A percentile compares a stretch with the other conserved stretches of the same genome.
Evolutionary conservation across 176 grass and related monocot species (phyloP).

Genomic region (Oryza nivara): DNA sequence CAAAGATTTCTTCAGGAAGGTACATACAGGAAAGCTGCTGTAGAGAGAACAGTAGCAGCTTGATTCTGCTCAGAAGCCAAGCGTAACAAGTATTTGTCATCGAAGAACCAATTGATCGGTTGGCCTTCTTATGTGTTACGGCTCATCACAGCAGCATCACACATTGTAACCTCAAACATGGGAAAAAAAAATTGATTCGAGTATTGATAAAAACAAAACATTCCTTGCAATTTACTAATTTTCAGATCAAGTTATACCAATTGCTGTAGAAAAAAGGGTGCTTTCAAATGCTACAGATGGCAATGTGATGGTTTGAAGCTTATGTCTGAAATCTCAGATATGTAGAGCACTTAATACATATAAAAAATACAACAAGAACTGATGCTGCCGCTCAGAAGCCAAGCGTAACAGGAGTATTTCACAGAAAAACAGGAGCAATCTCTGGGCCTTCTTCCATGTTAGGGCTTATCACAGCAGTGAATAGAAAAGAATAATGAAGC

Average conservation of each 20-base stretch:
- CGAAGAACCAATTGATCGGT: constrained; percentile 52
- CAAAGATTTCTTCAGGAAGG: background rate
- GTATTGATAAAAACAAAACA: background rate
- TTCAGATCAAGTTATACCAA: background rate
- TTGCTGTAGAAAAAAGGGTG: background rate
- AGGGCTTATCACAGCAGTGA: background rate
- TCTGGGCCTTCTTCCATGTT: background rate
- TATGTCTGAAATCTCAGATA: background rate
- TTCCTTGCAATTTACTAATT: background rate
- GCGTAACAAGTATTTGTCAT: constrained; percentile 61
- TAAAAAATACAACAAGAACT: background rate
- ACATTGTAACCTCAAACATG: background rate
- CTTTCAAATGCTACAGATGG: background rate
- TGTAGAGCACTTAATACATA: background rate
- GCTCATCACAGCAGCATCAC: constrained; percentile 62
- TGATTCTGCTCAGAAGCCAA: constrained; percentile 74
- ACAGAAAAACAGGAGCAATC: constrained; percentile 47
- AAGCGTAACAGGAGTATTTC: constrained; percentile 56
- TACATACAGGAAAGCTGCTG: background rate
- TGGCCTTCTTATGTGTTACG: constrained; percentile 60
- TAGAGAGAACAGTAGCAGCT: background rate
- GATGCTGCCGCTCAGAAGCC: background rate
- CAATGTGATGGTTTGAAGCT: background rate
- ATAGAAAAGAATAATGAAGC: background rate
- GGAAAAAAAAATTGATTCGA: background rate